These are phyloP conservation scores for Microbotryum lychnidis-dioicae DNA, from an alignment of 1,284 basidiomycete species.

Conservation along the genomic window DNA sequence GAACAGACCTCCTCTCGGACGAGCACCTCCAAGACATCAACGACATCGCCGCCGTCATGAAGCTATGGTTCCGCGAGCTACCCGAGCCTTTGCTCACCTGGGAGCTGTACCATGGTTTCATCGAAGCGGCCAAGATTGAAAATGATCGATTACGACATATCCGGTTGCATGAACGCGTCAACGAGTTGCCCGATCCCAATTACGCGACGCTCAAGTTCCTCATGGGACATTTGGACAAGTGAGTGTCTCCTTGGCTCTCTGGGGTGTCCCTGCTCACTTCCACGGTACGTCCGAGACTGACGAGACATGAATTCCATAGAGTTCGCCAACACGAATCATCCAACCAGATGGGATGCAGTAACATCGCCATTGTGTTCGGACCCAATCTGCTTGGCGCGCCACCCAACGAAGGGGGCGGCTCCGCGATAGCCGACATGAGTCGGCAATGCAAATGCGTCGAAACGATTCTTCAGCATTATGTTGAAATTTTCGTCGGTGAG, in stretches of 20 bases:
- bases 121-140: slow-evolving; percentile 89
- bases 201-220: slow-evolving; percentile 96
- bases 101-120: slow-evolving; percentile 77
- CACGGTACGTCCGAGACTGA: background rate
- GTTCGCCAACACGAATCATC: slow-evolving; percentile 61
- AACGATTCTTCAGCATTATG: slow-evolving; percentile 75
- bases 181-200: slow-evolving; percentile 94
- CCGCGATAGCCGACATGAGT: slow-evolving; percentile 50
- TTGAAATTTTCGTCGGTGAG: slow-evolving; percentile 65
- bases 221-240: slow-evolving; percentile 87
- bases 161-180: slow-evolving; percentile 89
- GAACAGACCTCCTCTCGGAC: slow-evolving; percentile 72
- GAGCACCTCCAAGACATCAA: slow-evolving; percentile 94
- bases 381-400: slow-evolving; percentile 76
- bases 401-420: slow-evolving; percentile 38
- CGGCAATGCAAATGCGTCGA: slow-evolving; percentile 74
- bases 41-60: slow-evolving; percentile 84
- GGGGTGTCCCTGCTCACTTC: background rate
- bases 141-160: slow-evolving; percentile 90
- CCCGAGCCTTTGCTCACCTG: slow-evolving; percentile 88
- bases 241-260: slow-evolving; percentile 37
- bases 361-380: slow-evolving; percentile 94
- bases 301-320: slow-evolving; percentile 43
- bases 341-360: slow-evolving; percentile 91
- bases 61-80: slow-evolving; percentile 92